Conservation (phyloP, 73 alveolate species). For the Paramecium caudatum region DNA sequence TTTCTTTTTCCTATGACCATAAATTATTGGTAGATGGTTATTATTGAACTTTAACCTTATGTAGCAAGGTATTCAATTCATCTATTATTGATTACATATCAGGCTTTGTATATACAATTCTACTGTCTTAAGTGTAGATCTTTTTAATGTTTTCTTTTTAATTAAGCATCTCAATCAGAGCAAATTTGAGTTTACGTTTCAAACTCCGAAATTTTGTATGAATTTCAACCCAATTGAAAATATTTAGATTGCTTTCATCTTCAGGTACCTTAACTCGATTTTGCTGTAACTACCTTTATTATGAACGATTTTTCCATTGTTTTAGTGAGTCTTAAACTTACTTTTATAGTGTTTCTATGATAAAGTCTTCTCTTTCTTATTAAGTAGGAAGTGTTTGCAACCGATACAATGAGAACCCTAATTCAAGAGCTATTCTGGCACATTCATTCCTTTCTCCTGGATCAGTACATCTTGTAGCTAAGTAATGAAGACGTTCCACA, state of each 20-base stretch:
- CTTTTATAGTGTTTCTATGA: neutral
- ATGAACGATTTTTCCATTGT: neutral
- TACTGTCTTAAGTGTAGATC: neutral
- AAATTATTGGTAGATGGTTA: neutral
- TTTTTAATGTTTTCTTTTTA: neutral
- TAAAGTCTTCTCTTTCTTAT: constrained; percentile 11
- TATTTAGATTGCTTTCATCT: constrained; percentile 1
- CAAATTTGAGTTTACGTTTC: constrained; percentile 39
- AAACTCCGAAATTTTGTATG: constrained; percentile 50
- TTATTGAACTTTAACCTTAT: neutral
- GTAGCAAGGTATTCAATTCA: neutral
- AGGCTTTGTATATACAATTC: neutral
- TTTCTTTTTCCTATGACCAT: constrained; percentile 40
- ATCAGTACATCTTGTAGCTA: neutral
- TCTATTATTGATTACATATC: constrained; percentile 24
- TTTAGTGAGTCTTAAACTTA: constrained; percentile 3
- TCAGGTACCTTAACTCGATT: neutral
- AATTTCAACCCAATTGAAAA: constrained; percentile 57
- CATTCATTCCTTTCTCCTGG: constrained; percentile 28
- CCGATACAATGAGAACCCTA: constrained; percentile 18
- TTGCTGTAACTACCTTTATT: constrained; percentile 8
- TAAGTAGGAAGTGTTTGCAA: neutral
- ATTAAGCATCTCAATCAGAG: constrained; percentile 22
- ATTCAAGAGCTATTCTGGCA: neutral
- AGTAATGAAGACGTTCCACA: constrained; percentile 13